Conservation (phyloP, 139 green algal genomes). For the Astrephomene gubernaculifera region DNA sequence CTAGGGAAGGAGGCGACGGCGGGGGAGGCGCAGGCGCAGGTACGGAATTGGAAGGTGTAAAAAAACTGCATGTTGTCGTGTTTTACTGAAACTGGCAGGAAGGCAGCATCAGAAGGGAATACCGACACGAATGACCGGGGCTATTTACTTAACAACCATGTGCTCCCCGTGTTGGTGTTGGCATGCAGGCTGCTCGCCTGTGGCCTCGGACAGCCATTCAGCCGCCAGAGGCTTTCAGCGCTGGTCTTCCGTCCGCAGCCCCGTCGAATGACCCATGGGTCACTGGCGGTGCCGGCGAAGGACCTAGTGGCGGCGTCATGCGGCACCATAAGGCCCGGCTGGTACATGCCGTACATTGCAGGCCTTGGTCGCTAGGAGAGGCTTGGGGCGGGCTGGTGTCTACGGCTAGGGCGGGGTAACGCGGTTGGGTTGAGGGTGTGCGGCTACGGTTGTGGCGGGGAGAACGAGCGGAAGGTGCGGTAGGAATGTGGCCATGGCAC, state of each 20-base stretch:
- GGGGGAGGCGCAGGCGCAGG: background rate
- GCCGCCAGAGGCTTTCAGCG: background rate
- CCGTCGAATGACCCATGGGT: too few species aligned
- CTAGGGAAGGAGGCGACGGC: conserved; percentile 32
- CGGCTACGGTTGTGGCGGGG: too few species aligned
- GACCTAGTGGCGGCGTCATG: too few species aligned
- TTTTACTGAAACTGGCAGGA: background rate
- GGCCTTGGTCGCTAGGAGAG: conserved; percentile 2
- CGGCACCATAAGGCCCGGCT: background rate
- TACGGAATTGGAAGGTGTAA: background rate
- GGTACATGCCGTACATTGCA: conserved; percentile 1
- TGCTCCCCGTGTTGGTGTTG: background rate
- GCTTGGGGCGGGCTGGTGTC: conserved; percentile 4
- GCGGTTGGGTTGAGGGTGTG: too few species aligned
- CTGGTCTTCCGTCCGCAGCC: too few species aligned
- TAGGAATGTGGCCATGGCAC: too few species aligned
- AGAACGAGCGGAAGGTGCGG: too few species aligned
- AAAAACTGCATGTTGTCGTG: background rate
- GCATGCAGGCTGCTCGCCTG: conserved; percentile 5
- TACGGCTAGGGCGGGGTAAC: background rate
- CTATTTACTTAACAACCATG: background rate
- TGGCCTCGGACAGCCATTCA: background rate
- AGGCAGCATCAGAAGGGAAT: background rate
- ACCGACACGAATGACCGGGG: background rate
- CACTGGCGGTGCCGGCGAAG: background rate